Percentiles rank a stretch among this genome's conserved stretches.
Evolutionary conservation across 441 rosid species (phyloP).

Genomic region (Corymbia citriodora): DNA sequence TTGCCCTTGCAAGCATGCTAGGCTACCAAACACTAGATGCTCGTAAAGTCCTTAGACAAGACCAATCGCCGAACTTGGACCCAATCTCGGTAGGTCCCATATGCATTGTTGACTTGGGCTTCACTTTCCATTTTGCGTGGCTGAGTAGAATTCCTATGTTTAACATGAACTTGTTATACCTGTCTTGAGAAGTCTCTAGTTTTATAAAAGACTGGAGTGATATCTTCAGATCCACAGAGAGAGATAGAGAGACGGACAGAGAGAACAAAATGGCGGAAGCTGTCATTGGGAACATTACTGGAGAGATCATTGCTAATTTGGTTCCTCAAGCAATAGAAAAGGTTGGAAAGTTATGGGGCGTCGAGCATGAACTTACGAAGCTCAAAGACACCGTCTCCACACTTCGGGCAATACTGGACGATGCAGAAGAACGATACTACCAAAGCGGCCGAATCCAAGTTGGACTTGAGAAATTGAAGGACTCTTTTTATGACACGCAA

Average conservation of each 20-base stretch:
- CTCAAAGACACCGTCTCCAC: neutral
- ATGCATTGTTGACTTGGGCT: neutral
- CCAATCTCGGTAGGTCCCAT: neutral
- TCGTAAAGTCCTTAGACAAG: neutral
- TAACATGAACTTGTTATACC: neutral
- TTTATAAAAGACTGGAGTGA: neutral
- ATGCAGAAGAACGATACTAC: neutral
- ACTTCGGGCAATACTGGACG: accelerated
- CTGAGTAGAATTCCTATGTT: neutral
- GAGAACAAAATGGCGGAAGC: neutral
- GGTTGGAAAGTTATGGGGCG: neutral
- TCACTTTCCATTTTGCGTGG: neutral
- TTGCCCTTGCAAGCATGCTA: neutral
- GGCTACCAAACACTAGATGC: no score
- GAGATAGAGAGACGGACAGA: neutral
- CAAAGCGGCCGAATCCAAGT: accelerated
- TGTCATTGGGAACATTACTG: neutral
- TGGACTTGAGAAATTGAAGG: neutral
- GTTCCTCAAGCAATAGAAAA: neutral
- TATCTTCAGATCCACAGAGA: neutral
- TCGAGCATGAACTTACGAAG: neutral
- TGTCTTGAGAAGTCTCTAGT: neutral
- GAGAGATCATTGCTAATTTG: neutral
- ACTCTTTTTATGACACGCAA: accelerated
- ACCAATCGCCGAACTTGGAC: neutral